Evolutionary conservation across 2,329 filamentous ascomycete genomes (phyloP).

Genomic region (Venturiaceae sp.): DNA sequence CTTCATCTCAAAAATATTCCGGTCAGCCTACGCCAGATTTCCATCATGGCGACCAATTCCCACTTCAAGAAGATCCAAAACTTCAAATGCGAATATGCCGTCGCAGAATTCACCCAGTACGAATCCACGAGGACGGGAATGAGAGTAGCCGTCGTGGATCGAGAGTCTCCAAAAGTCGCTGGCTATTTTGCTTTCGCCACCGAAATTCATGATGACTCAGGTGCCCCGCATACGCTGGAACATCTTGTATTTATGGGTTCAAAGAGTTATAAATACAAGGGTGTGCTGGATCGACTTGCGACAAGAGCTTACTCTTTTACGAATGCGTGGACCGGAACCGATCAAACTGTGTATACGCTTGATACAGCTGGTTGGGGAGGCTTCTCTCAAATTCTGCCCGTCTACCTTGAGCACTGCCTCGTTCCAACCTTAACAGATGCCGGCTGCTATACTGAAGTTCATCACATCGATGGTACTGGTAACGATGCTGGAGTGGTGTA

Average conservation of each 20-base stretch:
- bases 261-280: constrained; percentile 88
- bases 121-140: constrained; percentile 90
- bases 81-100: constrained; percentile 85
- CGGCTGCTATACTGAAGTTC: constrained; percentile 89
- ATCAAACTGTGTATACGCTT: constrained; percentile 92
- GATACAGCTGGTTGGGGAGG: constrained; percentile 96
- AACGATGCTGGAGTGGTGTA: constrained; percentile 95
- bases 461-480: constrained; percentile 87
- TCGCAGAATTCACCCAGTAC: constrained; percentile 86
- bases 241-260: constrained; percentile 47
- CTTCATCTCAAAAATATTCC: too few species aligned
- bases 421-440: constrained; percentile 87
- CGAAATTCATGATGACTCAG: constrained; percentile 95
- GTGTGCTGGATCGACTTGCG: constrained; percentile 86
- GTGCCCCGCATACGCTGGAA: constrained; percentile 46
- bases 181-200: constrained; percentile 94
- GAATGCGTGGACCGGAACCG: constrained; percentile 94
- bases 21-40: too few species aligned
- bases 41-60: not conserved
- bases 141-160: constrained; percentile 85
- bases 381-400: constrained; percentile 85
- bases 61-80: constrained; percentile 72
- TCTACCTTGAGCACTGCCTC: constrained; percentile 92
- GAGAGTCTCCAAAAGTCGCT: constrained; percentile 87
- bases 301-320: constrained; percentile 88